phyloP scores from a whole-genome alignment of 202 grass and related monocot species.

The Saccharum hybrid region DNA sequence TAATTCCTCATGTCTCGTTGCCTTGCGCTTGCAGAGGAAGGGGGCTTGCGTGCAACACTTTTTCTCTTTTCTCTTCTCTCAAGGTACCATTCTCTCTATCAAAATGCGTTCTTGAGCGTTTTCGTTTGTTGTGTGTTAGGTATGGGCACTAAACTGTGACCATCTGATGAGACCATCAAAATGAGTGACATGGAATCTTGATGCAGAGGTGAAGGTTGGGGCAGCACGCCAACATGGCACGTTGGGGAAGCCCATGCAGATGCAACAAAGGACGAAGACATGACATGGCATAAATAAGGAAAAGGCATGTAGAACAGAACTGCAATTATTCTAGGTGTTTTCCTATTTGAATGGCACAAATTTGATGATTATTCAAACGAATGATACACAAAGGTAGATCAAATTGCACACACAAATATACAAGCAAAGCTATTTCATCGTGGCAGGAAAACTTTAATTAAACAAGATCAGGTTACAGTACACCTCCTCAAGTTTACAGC shows the following conservation, averaged over 20 bases:
- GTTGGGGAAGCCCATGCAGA: not conserved
- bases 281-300: not conserved
- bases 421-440: not conserved
- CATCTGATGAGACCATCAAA: too few relatives aligned
- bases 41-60: too few relatives aligned
- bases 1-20: too few relatives aligned
- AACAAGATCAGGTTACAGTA: conserved; percentile 42
- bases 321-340: not conserved
- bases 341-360: not conserved
- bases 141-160: too few relatives aligned
- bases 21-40: too few relatives aligned
- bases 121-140: too few relatives aligned
- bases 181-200: too few relatives aligned
- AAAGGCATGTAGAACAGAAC: not conserved
- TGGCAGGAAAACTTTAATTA: conserved; percentile 27
- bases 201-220: too few relatives aligned
- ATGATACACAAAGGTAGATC: conserved; percentile 16
- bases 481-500: conserved; percentile 44
- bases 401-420: not conserved
- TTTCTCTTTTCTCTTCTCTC: too few relatives aligned
- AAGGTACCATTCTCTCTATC: too few relatives aligned
- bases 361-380: conserved; percentile 14
- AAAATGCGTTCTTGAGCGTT: too few relatives aligned
- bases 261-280: not conserved
- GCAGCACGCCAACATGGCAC: too few relatives aligned